phyloP scores from a whole-genome alignment of 768 basidiomycete species.

The Fomitopsis serialis region DNA sequence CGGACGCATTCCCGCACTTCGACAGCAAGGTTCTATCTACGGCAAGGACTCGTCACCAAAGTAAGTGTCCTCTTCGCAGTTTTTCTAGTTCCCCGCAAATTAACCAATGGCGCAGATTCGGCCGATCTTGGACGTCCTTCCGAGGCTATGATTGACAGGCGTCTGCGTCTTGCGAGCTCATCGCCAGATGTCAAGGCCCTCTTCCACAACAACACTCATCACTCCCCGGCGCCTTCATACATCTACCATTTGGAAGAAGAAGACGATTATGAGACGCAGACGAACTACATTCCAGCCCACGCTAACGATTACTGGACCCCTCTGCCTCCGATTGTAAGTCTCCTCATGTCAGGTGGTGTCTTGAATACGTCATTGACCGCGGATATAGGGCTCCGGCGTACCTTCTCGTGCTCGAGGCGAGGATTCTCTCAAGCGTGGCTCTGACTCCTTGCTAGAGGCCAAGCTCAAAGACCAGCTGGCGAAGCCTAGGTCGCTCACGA shows the following conservation, averaged over 20 bases:
- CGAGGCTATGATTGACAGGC: slow-evolving; percentile 65
- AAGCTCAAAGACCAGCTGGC: slow-evolving; percentile 73
- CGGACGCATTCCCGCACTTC: slow-evolving; percentile 94
- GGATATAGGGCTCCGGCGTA: slow-evolving; percentile 70
- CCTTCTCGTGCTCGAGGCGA: slow-evolving; percentile 67
- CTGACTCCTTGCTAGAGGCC: slow-evolving; percentile 78
- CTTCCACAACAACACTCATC: slow-evolving; percentile 51
- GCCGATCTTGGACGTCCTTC: slow-evolving; percentile 68
- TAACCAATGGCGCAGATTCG: slow-evolving; percentile 46
- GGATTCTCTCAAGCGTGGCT: slow-evolving; percentile 75
- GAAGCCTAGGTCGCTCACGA: slow-evolving; percentile 78
- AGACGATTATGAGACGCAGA: slow-evolving; percentile 44
- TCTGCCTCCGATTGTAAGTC: slow-evolving; percentile 66
- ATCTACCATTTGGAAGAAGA: slow-evolving; percentile 78
- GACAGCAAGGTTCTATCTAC: slow-evolving; percentile 90
- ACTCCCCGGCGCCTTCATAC: slow-evolving; percentile 69
- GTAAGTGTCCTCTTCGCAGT: slow-evolving; percentile 23
- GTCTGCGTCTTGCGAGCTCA: slow-evolving; percentile 79
- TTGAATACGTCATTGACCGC: slow-evolving; percentile 10
- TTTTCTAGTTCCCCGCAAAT: slow-evolving; percentile 8
- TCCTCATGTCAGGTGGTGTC: slow-evolving; percentile 15
- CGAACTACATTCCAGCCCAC: slow-evolving; percentile 49
- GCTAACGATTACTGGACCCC: slow-evolving; percentile 74
- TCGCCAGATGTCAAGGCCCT: slow-evolving; percentile 94
- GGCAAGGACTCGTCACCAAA: slow-evolving; percentile 59